Evolutionary conservation across 306 rosid genomes (phyloP), one percentile per base, ranked within the genome.

Genomic region (Quercus dentata): DNA sequence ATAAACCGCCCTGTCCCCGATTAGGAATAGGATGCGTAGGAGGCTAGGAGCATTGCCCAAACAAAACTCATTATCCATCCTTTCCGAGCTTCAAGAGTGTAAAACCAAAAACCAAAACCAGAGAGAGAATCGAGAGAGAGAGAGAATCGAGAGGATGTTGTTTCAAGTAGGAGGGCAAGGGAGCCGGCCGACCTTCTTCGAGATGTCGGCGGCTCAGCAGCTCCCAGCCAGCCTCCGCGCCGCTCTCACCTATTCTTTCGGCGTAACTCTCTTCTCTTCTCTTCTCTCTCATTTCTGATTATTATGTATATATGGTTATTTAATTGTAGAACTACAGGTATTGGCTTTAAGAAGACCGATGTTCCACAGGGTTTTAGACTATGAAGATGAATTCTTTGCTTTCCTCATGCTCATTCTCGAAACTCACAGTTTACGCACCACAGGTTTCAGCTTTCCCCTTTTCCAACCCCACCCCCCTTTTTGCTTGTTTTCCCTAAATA

Each of bases 151-250:
- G 70, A 70, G 67, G 70, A 95, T 95, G 99, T 82, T 95, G 94
- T 93, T 95, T 57, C 99, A 95, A 88, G 99, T 93, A 18, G 99
- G 98, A 4, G 97, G 98, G 1, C 98, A 93, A 83, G 99, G 99
- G 46, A 91, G 87, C 58, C 98, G 98, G 8, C 99, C 99, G 78
- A 95, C 99, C 62, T 95, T 95, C 96, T 95, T 95, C 84, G 99
- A 95, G 92, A 95, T 95, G 99, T 96, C 97, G 68, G 99, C 99
- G 41, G 97, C 99, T 19, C 96, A 95, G 63, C 98, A 93, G 76
- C 99, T 95, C 59, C 99, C 98, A 0, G 89, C 91, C 30, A 95
- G 99, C 59, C 97, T 95, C 71, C 98, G 99, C 52, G 92, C 86
- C 46, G 99, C 99, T 55, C 90, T 95, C 12, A 87, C 96, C 12